A percentile compares a stretch with the other conserved stretches of the same genome.
phyloP scores from a whole-genome alignment of 306 rosid genomes.

The Macrotyloma uniflorum region DNA sequence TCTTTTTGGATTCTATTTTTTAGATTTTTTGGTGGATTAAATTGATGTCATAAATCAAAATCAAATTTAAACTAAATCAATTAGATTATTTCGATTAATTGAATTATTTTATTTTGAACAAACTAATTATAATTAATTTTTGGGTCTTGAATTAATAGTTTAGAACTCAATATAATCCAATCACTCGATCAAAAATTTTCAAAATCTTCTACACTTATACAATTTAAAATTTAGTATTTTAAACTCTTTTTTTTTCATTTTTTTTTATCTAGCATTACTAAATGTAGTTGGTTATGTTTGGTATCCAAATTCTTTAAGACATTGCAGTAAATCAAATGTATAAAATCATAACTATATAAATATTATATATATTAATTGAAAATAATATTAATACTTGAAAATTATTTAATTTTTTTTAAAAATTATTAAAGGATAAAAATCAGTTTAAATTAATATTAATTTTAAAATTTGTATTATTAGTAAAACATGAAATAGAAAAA shows the following conservation, averaged over 20 bases:
- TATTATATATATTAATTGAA: neutral
- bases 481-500: neutral
- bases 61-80: neutral
- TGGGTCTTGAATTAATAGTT: neutral
- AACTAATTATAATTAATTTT: neutral
- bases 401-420: neutral
- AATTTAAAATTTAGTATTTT: neutral
- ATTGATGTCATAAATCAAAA: neutral
- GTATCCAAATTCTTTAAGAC: neutral
- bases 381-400: neutral
- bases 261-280: neutral
- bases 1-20: too few relatives aligned
- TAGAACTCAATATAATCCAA: neutral
- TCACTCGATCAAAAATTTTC: neutral
- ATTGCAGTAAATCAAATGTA: neutral
- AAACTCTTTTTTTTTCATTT: neutral
- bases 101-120: neutral
- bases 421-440: neutral
- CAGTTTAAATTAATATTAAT: neutral
- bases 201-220: neutral
- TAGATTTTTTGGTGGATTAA: neutral
- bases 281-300: neutral
- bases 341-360: neutral
- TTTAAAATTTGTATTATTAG: neutral
- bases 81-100: neutral